Percentiles rank a stretch among this genome's conserved stretches.
phyloP scores from a whole-genome alignment of 257 asterid species.

The Ehretia macrophylla region DNA sequence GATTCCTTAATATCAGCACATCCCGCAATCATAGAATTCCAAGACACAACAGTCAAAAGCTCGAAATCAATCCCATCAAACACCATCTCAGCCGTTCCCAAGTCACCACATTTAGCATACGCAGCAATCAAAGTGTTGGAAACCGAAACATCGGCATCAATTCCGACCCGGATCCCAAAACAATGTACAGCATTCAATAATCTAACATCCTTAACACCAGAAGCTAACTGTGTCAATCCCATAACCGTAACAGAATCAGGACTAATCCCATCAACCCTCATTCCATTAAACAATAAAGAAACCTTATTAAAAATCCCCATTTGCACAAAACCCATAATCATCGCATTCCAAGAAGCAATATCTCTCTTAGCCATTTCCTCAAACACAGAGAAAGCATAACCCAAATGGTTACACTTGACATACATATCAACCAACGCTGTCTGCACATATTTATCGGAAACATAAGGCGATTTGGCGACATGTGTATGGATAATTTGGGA shows the following conservation, averaged over 20 bases:
- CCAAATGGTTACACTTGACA: slow-evolving; percentile 42
- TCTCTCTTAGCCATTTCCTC: slow-evolving; percentile 64
- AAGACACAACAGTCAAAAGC: slow-evolving; percentile 46
- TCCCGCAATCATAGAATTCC: slow-evolving; percentile 68
- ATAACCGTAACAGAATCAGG: slow-evolving; percentile 61
- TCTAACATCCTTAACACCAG: slow-evolving; percentile 26
- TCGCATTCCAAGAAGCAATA: slow-evolving; percentile 62
- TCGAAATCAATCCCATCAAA: slow-evolving; percentile 35
- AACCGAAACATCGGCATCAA: slow-evolving; percentile 35
- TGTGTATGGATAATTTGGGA: slow-evolving; percentile 43
- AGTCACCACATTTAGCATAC: slow-evolving; percentile 33
- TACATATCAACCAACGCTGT: slow-evolving; percentile 60
- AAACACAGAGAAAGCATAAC: slow-evolving; percentile 43
- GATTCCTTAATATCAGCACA: slow-evolving; percentile 42
- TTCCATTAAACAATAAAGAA: slow-evolving; percentile 26
- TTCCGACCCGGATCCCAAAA: slow-evolving; percentile 45
- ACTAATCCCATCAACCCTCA: slow-evolving; percentile 47
- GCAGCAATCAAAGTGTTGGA: slow-evolving; percentile 55
- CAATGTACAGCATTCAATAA: slow-evolving; percentile 44
- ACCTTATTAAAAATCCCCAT: slow-evolving; percentile 34
- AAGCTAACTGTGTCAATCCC: slow-evolving; percentile 38
- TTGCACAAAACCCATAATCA: slow-evolving; percentile 42
- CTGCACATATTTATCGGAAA: slow-evolving; percentile 43
- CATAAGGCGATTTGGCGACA: slow-evolving; percentile 33
- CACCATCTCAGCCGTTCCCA: slow-evolving; percentile 37